These are phyloP conservation scores for Chernovozyma aurita DNA, from an alignment of 1,139 yeast genomes.

Conservation along the genomic window DNA sequence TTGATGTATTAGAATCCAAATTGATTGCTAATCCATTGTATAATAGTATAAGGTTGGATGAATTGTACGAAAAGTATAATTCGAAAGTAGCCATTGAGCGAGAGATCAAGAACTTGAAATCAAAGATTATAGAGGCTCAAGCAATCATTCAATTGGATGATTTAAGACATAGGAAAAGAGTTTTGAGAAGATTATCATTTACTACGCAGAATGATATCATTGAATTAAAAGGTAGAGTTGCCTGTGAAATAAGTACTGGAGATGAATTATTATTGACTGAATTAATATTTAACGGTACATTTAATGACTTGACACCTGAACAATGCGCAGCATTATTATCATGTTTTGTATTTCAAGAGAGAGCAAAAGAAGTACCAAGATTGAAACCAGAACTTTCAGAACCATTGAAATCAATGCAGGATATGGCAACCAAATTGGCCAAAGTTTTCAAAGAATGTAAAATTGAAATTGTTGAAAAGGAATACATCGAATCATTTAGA, in stretches of 20 bases:
- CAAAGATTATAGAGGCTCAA: constrained; percentile 75
- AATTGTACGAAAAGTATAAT: constrained; percentile 60
- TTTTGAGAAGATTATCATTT: constrained; percentile 76
- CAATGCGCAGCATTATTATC: constrained; percentile 91
- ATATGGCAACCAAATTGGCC: constrained; percentile 87
- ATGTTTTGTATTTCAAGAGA: constrained; percentile 95
- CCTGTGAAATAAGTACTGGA: constrained; percentile 95
- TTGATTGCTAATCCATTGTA: constrained; percentile 66
- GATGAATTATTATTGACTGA: constrained; percentile 88
- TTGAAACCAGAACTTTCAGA: constrained; percentile 84
- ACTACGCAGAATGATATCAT: constrained; percentile 81
- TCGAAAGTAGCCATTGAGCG: constrained; percentile 58
- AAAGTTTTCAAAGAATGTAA: constrained; percentile 86
- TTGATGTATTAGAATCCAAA: constrained; percentile 76
- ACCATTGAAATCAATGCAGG: constrained; percentile 81
- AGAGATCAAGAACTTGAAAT: constrained; percentile 57
- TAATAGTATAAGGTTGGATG: constrained; percentile 57
- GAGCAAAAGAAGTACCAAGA: constrained; percentile 84
- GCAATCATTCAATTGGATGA: constrained; percentile 93
- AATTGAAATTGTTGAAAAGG: constrained; percentile 83
- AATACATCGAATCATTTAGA: constrained; percentile 85
- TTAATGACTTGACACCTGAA: constrained; percentile 80
- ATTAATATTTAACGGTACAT: constrained; percentile 89
- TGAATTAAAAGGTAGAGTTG: constrained; percentile 90
- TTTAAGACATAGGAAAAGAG: constrained; percentile 86